These are phyloP conservation scores for Draba incana DNA, from an alignment of 345 rosid species.

Conservation along the genomic window DNA sequence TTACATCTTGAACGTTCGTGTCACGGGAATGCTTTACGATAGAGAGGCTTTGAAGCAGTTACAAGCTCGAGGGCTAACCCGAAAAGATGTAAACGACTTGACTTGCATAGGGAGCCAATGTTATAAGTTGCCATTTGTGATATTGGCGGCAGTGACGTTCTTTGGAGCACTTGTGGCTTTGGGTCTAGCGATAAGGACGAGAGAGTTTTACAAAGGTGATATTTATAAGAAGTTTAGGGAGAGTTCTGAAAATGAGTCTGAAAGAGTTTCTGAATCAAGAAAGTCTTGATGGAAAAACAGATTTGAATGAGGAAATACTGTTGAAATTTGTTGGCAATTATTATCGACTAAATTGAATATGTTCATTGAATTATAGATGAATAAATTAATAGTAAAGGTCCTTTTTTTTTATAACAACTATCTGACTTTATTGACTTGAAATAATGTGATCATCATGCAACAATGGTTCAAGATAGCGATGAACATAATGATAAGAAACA, in stretches of 20 bases:
- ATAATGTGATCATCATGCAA: no score
- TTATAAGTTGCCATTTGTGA: slow-evolving; percentile 62
- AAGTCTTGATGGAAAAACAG: slow-evolving; percentile 25
- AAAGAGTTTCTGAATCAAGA: slow-evolving; percentile 10
- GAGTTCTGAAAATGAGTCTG: slow-evolving; percentile 31
- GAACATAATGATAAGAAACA: no score
- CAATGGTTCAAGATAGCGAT: no score
- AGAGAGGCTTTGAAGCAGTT: slow-evolving; percentile 64
- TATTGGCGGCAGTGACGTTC: slow-evolving; percentile 54
- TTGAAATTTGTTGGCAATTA: slow-evolving; percentile 21
- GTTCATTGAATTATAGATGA: slow-evolving; percentile 1
- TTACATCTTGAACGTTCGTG: slow-evolving; percentile 70
- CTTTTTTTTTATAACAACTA: neutral
- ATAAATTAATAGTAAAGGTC: slow-evolving; percentile 14
- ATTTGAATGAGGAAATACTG: neutral
- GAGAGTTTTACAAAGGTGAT: slow-evolving; percentile 75
- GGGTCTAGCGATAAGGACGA: slow-evolving; percentile 66
- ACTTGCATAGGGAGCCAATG: slow-evolving; percentile 65
- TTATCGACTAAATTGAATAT: neutral
- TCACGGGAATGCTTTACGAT: slow-evolving; percentile 73
- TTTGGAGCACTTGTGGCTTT: slow-evolving; percentile 68
- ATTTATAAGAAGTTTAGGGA: slow-evolving; percentile 81
- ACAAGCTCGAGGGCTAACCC: slow-evolving; percentile 46
- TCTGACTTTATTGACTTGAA: no score
- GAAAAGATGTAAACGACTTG: slow-evolving; percentile 67